phyloP scores from a whole-genome alignment of 176 grass and related monocot genomes.

The Dendrocalamus sinicus region DNA sequence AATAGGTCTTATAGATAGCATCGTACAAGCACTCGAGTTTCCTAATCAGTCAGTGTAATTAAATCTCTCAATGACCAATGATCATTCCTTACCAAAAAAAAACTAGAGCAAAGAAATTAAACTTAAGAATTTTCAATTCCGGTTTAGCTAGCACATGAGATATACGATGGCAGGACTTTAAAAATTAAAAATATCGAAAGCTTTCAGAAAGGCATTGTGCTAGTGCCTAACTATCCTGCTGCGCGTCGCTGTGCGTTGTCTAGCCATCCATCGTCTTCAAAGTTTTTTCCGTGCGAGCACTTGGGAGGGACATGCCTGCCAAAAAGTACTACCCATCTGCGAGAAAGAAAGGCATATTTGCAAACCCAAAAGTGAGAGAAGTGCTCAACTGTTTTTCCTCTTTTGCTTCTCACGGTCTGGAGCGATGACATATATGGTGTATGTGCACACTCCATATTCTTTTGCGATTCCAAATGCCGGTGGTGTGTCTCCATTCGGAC shows the following conservation, averaged over 20 bases:
- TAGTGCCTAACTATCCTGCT: conserved; percentile 17
- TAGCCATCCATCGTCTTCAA: not conserved
- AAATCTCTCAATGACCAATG: too few species aligned
- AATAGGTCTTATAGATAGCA: too few species aligned
- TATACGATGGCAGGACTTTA: not conserved
- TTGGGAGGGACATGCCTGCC: not conserved
- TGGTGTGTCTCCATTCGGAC: conserved; percentile 1
- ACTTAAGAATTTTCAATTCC: not conserved
- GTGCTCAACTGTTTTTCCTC: not conserved
- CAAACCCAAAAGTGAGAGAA: not conserved
- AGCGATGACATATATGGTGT: not conserved
- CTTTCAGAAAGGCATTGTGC: not conserved
- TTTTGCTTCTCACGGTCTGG: not conserved
- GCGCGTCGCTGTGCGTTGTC: not conserved
- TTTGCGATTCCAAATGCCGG: not conserved
- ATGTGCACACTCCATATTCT: not conserved
- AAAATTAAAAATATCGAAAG: not conserved
- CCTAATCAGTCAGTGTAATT: too few species aligned
- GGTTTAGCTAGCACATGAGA: not conserved
- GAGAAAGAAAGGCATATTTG: not conserved
- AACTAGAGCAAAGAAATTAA: not conserved
- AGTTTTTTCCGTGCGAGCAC: not conserved
- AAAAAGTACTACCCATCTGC: not conserved
- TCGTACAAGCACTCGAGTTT: too few species aligned
- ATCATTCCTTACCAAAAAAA: not conserved